Base-by-base conservation (phyloP, 1,139 yeast species). In the Diutina mesorugosa region DNA sequence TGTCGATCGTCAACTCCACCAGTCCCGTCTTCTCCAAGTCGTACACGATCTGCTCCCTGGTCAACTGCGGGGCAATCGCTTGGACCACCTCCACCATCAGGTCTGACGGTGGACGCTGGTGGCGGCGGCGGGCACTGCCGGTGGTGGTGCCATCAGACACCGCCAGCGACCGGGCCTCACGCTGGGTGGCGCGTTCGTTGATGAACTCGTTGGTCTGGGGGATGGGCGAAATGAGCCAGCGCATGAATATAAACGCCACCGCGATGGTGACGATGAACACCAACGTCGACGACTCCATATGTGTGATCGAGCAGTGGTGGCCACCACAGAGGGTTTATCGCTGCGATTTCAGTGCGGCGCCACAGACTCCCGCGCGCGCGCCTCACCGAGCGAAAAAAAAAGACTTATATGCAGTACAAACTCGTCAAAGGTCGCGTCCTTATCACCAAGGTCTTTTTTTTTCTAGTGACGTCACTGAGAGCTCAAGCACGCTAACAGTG, bases 11-110 rank as follows among this genome's bases (percentile, higher is more conserved):
- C 10, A 71, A 78, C 67, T 89, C 93, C 1, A 91, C 91, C 6
- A 87, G 84, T 0, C 96, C 96, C 0, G 95, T 80, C 58, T 81
- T 76, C 64, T 83, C 80, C 61, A 81, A 71, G 64, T 83, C 89
- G 59, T 75, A 72, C 59, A 80, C 73, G 59, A 91, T 89, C 67
- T 88, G 95, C n/a, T 79, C 87, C 8, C 71, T 77, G 0, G 88
- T 74, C 55, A 89, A 72, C 45, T 76, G 76, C 1, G 98, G 97
- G 0, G 90, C 96, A 60, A 91, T 76, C 32, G 90, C 81, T 63
- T 84, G 89, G 1, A 91, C 97, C 0, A 88, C 85, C 61, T 87
- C 95, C 55, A 91, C 77, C 98, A 91, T 91, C 60, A 81, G 84
- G 10, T 77, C 79, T 3, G 90, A 86, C n/a, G 87, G 87, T 2